Conservation (phyloP, 1,284 basidiomycete genomes). For the Trichosporon sp. region DNA sequence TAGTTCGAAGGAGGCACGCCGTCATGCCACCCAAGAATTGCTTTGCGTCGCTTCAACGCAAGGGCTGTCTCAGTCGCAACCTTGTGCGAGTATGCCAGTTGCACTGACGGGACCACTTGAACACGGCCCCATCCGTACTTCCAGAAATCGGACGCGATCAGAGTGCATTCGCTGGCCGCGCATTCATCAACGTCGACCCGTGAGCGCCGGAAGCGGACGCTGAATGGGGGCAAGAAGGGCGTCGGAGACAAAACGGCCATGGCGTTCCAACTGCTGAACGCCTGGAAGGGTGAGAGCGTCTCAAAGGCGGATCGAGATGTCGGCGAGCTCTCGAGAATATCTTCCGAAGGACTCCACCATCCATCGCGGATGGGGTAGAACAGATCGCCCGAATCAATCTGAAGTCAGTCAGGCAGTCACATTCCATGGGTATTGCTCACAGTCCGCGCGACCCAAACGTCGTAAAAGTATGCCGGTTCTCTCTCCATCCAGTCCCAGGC, state of each 20-base stretch:
- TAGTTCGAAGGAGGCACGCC: conserved; percentile 31
- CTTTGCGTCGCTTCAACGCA: conserved; percentile 24
- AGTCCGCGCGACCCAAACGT: conserved; percentile 46
- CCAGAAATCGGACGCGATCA: conserved; percentile 47
- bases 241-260: conserved; percentile 36
- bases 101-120: conserved; percentile 45
- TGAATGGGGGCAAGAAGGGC: conserved; percentile 36
- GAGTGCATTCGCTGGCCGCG: conserved; percentile 42
- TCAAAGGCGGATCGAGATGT: conserved; percentile 21
- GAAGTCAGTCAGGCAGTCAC: background rate
- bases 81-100: conserved; percentile 44
- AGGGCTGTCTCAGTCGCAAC: conserved; percentile 31
- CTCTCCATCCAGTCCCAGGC: conserved; percentile 47
- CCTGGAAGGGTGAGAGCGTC: conserved; percentile 44
- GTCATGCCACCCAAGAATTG: conserved; percentile 34
- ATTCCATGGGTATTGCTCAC: conserved; percentile 35
- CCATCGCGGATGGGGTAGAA: conserved; percentile 45
- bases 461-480: conserved; percentile 45
- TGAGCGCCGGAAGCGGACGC: conserved; percentile 41
- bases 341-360: conserved; percentile 42
- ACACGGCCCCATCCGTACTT: conserved; percentile 36
- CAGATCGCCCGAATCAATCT: conserved; percentile 45
- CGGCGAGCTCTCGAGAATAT: conserved; percentile 39
- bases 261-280: conserved; percentile 46
- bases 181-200: conserved; percentile 35